These are phyloP conservation scores for Neocatenulostroma microsporum DNA, from an alignment of 2,329 filamentous ascomycete species.

Conservation along the genomic window DNA sequence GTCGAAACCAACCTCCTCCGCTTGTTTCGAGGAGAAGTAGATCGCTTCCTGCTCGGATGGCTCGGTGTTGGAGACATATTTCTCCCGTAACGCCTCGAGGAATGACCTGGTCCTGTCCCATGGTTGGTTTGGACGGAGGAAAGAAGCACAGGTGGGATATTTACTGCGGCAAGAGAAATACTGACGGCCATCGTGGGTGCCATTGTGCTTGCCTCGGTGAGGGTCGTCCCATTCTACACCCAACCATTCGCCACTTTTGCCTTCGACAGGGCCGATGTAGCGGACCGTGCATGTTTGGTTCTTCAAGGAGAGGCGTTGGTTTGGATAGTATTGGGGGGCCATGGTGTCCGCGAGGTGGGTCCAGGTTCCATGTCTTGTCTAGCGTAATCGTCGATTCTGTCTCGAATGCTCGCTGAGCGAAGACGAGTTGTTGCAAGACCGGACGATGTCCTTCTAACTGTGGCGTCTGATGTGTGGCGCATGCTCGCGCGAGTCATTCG, in stretches of 20 bases:
- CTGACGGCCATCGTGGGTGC: conserved; percentile 65
- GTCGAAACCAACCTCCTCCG: conserved; percentile 90
- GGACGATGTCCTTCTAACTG: no score
- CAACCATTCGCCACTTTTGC: conserved; percentile 73
- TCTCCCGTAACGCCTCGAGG: conserved; percentile 68
- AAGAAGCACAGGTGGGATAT: conserved; percentile 68
- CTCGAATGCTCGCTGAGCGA: no score
- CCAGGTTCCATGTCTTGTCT: no score
- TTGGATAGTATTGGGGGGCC: conserved; percentile 27
- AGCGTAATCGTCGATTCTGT: no score
- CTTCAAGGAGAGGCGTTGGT: conserved; percentile 73
- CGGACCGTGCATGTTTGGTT: conserved; percentile 74
- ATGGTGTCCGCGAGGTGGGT: no score
- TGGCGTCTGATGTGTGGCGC: no score
- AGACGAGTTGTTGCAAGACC: no score
- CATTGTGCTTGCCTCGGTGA: conserved; percentile 80
- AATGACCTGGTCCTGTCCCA: conserved; percentile 64
- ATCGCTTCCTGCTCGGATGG: conserved; percentile 45
- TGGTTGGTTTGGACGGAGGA: conserved; percentile 69
- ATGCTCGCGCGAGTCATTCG: no score
- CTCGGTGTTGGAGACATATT: conserved; percentile 58
- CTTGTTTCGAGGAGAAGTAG: conserved; percentile 70
- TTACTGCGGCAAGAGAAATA: conserved; percentile 71
- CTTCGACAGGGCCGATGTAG: conserved; percentile 68
- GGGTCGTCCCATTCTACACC: conserved; percentile 96